Conservation (phyloP, 345 rosid species). For the Microcos paniculata region DNA sequence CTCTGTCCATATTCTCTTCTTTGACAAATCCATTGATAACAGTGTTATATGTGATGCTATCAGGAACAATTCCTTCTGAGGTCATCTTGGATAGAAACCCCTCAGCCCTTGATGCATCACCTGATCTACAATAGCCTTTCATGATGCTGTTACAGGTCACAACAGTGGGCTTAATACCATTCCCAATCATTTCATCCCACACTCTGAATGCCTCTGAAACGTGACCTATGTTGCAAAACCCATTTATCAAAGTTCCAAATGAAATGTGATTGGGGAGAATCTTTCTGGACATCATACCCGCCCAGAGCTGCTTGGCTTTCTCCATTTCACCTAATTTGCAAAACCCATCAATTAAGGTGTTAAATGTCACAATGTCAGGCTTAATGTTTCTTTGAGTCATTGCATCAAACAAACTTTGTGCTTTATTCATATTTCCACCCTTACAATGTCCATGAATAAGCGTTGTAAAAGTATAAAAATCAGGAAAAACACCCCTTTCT, state of each 20-base stretch:
- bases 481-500: conserved; percentile 62
- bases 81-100: conserved; percentile 60
- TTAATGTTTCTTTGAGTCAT: conserved; percentile 63
- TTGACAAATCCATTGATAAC: conserved; percentile 64
- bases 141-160: conserved; percentile 64
- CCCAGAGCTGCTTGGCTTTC: conserved; percentile 60
- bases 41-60: conserved; percentile 64
- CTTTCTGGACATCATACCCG: conserved; percentile 48
- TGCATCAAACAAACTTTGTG: conserved; percentile 46
- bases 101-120: conserved; percentile 57
- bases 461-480: conserved; percentile 69
- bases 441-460: conserved; percentile 75
- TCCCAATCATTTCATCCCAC: conserved; percentile 75
- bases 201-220: conserved; percentile 57
- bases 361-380: conserved; percentile 75
- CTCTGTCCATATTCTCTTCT: conserved; percentile 68
- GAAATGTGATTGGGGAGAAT: conserved; percentile 61
- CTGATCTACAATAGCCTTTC: conserved; percentile 76
- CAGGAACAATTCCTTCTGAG: conserved; percentile 57
- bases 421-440: conserved; percentile 65
- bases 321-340: conserved; percentile 67
- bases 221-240: conserved; percentile 55
- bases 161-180: conserved; percentile 55
- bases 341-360: conserved; percentile 77
- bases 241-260: conserved; percentile 65